phyloP scores from a whole-genome alignment of 495 filamentous ascomycete genomes.

The Daldinia vernicosa region DNA sequence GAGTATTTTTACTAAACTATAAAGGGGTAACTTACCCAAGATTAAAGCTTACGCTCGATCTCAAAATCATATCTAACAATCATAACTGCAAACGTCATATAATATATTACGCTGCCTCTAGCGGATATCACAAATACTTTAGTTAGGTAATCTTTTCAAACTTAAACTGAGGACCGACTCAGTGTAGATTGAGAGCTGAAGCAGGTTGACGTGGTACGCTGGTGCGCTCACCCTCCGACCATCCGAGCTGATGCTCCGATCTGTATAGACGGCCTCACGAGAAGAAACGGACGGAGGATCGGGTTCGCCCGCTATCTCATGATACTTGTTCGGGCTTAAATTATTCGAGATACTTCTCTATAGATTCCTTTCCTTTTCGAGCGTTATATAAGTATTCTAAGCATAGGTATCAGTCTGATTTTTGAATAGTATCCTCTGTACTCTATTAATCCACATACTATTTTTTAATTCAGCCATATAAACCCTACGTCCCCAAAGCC shows the following conservation, averaged over 20 bases:
- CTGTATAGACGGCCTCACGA: not conserved
- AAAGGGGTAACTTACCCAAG: too few relatives aligned
- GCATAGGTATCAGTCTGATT: not conserved
- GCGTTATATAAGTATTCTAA: not conserved
- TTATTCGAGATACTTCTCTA: not conserved
- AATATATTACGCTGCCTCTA: too few relatives aligned
- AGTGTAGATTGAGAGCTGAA: not conserved
- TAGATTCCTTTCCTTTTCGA: not conserved
- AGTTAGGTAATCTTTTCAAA: too few relatives aligned
- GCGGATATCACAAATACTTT: too few relatives aligned
- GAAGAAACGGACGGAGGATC: conserved; percentile 7
- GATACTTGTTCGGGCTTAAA: not conserved
- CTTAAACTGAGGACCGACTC: not conserved
- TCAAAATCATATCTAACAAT: too few relatives aligned
- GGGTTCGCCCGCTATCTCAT: not conserved
- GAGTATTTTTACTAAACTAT: too few relatives aligned
- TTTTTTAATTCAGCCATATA: too few relatives aligned
- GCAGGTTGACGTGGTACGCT: not conserved
- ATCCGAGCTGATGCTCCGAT: conserved; percentile 20
- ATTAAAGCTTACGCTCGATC: too few relatives aligned
- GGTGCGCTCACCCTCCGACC: conserved; percentile 22
- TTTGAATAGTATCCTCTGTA: not conserved
- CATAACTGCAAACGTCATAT: too few relatives aligned
- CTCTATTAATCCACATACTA: too few relatives aligned
- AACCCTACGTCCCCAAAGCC: too few relatives aligned